Percentiles rank a stretch among this genome's conserved stretches.
Evolutionary conservation across 1,139 yeast species (phyloP).

Genomic region (Yamadazyma blattariae): DNA sequence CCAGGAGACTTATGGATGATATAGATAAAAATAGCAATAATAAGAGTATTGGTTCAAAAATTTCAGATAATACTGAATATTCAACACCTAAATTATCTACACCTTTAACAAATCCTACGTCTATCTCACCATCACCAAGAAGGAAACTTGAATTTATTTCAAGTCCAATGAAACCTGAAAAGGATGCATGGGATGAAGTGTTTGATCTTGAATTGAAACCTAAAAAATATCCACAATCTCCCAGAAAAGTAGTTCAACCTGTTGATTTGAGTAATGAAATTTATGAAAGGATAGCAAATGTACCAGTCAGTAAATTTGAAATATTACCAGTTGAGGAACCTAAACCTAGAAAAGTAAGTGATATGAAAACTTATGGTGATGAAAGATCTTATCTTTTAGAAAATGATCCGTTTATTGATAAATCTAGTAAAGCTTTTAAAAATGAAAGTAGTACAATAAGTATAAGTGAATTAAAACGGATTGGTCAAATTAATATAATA

Average conservation of each 20-base stretch:
- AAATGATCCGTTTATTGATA: conserved; percentile 4
- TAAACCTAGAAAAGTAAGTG: not conserved
- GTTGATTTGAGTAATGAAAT: conserved; percentile 1
- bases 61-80: not conserved
- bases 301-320: not conserved
- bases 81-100: not conserved
- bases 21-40: not conserved
- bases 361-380: conserved; percentile 17
- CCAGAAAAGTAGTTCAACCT: not conserved
- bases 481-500: conserved; percentile 5
- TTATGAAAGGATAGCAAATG: conserved; percentile 1
- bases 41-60: not conserved
- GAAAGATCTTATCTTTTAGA: conserved; percentile 22
- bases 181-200: conserved; percentile 21
- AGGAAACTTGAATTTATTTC: not conserved
- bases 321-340: not conserved
- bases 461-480: conserved; percentile 4
- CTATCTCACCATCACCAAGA: not conserved
- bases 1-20: no score
- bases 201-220: conserved; percentile 15
- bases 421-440: conserved; percentile 2
- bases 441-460: conserved; percentile 5
- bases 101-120: not conserved
- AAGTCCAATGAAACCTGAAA: conserved; percentile 10
- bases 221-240: conserved; percentile 5